phyloP scores from a whole-genome alignment of 1,284 basidiomycete species.

The Coriolopsis trogii region DNA sequence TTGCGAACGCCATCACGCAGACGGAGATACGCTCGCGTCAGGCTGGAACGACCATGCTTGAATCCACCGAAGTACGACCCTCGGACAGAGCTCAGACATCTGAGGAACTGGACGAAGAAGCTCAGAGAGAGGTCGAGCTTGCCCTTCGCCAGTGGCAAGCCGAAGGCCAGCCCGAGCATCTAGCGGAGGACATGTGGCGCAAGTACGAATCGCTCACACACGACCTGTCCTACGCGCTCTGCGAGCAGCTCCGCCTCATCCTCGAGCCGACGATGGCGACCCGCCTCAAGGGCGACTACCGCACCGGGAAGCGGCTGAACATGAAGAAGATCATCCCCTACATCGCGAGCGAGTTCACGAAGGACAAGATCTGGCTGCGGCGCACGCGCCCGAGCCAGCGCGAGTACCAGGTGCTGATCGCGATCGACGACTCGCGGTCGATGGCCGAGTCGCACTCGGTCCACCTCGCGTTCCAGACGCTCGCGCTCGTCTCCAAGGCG shows the following conservation, averaged over 20 bases:
- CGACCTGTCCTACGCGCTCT: slow-evolving; percentile 89
- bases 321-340: slow-evolving; percentile 99
- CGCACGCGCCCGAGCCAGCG: slow-evolving; percentile 92
- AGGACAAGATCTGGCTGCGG: slow-evolving; percentile 99
- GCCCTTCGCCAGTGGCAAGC: slow-evolving; percentile 68
- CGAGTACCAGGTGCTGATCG: slow-evolving; percentile 95
- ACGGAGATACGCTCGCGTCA: slow-evolving; percentile 32
- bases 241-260: slow-evolving; percentile 96
- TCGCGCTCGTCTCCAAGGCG: slow-evolving; percentile 91
- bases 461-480: slow-evolving; percentile 93
- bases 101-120: slow-evolving; percentile 16
- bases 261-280: slow-evolving; percentile 95
- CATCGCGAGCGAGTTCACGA: slow-evolving; percentile 98
- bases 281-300: slow-evolving; percentile 95
- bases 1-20: slow-evolving; percentile 53
- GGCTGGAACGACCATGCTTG: neutral
- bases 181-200: slow-evolving; percentile 85
- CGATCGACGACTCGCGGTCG: slow-evolving; percentile 94
- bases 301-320: slow-evolving; percentile 96
- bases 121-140: slow-evolving; percentile 50
- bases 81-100: slow-evolving; percentile 4
- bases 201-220: slow-evolving; percentile 90
- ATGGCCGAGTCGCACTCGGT: slow-evolving; percentile 96
- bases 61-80: slow-evolving; percentile 12
- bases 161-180: slow-evolving; percentile 55